These are phyloP conservation scores for Castanea crenata DNA, from an alignment of 306 rosid species.

Conservation along the genomic window DNA sequence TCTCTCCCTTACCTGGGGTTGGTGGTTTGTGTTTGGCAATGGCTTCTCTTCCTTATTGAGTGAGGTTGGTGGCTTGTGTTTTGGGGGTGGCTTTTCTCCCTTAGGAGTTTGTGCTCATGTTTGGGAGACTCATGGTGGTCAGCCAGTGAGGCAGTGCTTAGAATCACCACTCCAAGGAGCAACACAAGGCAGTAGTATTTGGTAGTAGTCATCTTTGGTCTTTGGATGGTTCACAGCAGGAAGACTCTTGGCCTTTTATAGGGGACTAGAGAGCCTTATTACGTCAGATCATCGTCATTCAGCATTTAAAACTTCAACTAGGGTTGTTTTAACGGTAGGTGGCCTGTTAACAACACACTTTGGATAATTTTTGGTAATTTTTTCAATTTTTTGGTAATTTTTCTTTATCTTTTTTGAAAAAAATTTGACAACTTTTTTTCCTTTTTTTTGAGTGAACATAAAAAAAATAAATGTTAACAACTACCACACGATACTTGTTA, in stretches of 20 bases:
- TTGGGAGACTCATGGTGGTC: background rate
- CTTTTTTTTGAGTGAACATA: no score
- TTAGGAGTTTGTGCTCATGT: background rate
- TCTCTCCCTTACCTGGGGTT: background rate
- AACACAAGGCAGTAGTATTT: background rate
- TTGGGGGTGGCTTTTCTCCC: no score
- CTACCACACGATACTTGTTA: no score
- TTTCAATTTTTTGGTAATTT: no score
- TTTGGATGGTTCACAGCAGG: background rate
- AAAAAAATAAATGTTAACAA: no score
- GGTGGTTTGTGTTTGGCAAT: no score
- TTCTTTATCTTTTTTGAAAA: no score
- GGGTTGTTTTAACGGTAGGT: no score
- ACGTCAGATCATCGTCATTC: background rate
- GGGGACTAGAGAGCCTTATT: background rate
- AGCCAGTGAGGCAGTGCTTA: background rate
- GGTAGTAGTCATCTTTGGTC: background rate
- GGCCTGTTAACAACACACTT: rapidly evolving
- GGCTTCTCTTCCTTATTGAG: no score
- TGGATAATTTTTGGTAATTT: no score
- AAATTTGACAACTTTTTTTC: no score
- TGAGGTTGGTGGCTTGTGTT: no score
- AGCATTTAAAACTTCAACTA: background rate
- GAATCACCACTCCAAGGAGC: background rate
- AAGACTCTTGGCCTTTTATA: background rate